Conservation (phyloP, 495 filamentous ascomycete genomes). For the Aspergillus hancockii region DNA sequence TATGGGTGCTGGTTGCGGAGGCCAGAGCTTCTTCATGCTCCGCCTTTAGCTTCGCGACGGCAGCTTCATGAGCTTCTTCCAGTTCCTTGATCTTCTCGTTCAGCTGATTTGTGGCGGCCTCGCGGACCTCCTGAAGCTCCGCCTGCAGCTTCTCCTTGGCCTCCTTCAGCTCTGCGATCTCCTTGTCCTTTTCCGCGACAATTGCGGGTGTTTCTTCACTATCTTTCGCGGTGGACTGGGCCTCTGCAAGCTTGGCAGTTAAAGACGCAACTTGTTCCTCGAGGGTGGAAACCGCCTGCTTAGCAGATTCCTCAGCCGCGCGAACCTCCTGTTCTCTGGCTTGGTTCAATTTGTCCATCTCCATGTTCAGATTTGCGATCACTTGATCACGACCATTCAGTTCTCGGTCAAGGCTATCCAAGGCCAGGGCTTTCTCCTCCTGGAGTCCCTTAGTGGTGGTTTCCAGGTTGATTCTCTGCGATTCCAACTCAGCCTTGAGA, state of each 20-base stretch:
- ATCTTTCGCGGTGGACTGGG: slow-evolving; percentile 34
- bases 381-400: slow-evolving; percentile 45
- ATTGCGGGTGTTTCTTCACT: slow-evolving; percentile 28
- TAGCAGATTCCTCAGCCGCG: slow-evolving; percentile 44
- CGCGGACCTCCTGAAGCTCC: slow-evolving; percentile 38
- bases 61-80: slow-evolving; percentile 37
- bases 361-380: slow-evolving; percentile 44
- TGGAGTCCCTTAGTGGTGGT: slow-evolving; percentile 27
- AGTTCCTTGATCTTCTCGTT: slow-evolving; percentile 42
- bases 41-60: slow-evolving; percentile 35
- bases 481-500: slow-evolving; percentile 41
- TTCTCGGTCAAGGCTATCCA: slow-evolving; percentile 41
- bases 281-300: slow-evolving; percentile 30
- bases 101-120: slow-evolving; percentile 31
- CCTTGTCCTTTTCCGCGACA: slow-evolving; percentile 41
- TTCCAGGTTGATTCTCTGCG: slow-evolving; percentile 34
- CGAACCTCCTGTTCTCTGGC: slow-evolving; percentile 44
- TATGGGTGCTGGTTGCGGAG: slow-evolving; percentile 33
- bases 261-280: slow-evolving; percentile 41
- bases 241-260: slow-evolving; percentile 39
- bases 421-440: slow-evolving; percentile 41
- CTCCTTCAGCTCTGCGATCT: slow-evolving; percentile 40
- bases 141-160: slow-evolving; percentile 35
- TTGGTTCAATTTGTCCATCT: slow-evolving; percentile 40
- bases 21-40: slow-evolving; percentile 40